Conservation (phyloP, 129 eudicot species). For the Ambrosia trifida region DNA sequence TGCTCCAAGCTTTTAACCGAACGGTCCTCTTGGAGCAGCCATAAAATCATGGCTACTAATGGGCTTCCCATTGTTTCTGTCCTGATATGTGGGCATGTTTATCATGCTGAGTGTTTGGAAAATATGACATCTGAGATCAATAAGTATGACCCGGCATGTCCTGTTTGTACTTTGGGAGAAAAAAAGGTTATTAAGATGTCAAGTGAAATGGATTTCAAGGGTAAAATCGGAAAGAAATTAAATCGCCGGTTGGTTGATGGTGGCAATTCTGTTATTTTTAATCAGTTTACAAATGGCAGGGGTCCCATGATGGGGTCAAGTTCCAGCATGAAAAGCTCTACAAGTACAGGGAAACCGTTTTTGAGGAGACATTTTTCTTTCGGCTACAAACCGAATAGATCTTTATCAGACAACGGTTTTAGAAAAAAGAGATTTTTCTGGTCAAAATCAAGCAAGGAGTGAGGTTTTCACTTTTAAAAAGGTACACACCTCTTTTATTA, state of each 20-base stretch:
- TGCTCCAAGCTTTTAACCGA: conserved; percentile 82
- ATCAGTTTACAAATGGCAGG: conserved; percentile 46
- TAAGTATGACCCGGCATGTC: conserved; percentile 91
- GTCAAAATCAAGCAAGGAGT: conserved; percentile 78
- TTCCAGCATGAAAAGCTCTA: conserved; percentile 72
- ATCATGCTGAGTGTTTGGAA: conserved; percentile 94
- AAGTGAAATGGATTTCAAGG: conserved; percentile 68
- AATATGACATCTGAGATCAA: conserved; percentile 72
- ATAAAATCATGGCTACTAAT: conserved; percentile 52
- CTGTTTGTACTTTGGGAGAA: conserved; percentile 90
- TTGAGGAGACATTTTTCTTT: conserved; percentile 79
- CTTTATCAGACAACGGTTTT: conserved; percentile 50
- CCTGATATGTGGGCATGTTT: conserved; percentile 85
- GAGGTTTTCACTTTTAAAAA: conserved; percentile 31
- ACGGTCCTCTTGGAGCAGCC: conserved; percentile 72
- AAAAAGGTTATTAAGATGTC: conserved; percentile 64
- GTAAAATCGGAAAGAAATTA: conserved; percentile 50
- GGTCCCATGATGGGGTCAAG: conserved; percentile 58
- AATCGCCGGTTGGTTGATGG: conserved; percentile 54
- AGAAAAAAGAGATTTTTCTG: conserved; percentile 78
- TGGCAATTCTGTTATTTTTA: conserved; percentile 45
- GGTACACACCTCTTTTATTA: conserved; percentile 34
- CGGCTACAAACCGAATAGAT: conserved; percentile 57
- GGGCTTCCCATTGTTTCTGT: conserved; percentile 80
- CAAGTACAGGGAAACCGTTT: conserved; percentile 56